Conservation (phyloP, 768 basidiomycete genomes). For the Amanita rubescens region DNA sequence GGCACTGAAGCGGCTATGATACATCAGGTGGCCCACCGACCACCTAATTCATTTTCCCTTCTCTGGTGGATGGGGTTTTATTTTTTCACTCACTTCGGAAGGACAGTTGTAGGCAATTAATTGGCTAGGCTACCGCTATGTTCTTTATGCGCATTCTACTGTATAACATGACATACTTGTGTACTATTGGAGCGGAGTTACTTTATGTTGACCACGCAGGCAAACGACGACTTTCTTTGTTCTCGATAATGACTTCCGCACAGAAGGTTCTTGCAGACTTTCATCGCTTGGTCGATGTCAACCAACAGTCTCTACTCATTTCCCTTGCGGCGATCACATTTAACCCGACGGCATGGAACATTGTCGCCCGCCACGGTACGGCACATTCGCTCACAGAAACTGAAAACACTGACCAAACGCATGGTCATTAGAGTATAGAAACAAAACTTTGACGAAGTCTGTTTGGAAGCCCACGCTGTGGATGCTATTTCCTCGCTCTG, state of each 20-base stretch:
- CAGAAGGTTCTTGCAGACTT: neutral
- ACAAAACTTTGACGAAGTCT: slow-evolving; percentile 84
- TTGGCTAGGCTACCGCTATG: neutral
- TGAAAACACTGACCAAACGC: neutral
- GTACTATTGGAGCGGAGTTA: neutral
- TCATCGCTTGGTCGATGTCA: slow-evolving; percentile 42
- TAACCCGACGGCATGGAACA: slow-evolving; percentile 96
- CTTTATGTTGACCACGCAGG: neutral
- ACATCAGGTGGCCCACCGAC: neutral
- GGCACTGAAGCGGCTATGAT: slow-evolving; percentile 70
- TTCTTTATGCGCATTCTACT: neutral
- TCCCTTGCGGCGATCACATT: slow-evolving; percentile 71
- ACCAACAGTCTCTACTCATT: slow-evolving; percentile 56
- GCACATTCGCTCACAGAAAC: slow-evolving; percentile 4
- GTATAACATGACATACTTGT: neutral
- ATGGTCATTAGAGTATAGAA: slow-evolving; percentile 45
- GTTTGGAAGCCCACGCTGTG: slow-evolving; percentile 62
- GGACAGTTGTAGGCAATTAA: slow-evolving; percentile 1
- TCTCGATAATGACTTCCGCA: neutral
- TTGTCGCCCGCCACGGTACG: slow-evolving; percentile 86
- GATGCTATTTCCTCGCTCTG: slow-evolving; percentile 83
- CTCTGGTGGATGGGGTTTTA: neutral
- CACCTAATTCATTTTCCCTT: neutral
- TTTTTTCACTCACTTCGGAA: neutral
- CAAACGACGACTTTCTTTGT: neutral